Evolutionary conservation across 116 monocot species (phyloP).

Genomic region (Zostera marina): DNA sequence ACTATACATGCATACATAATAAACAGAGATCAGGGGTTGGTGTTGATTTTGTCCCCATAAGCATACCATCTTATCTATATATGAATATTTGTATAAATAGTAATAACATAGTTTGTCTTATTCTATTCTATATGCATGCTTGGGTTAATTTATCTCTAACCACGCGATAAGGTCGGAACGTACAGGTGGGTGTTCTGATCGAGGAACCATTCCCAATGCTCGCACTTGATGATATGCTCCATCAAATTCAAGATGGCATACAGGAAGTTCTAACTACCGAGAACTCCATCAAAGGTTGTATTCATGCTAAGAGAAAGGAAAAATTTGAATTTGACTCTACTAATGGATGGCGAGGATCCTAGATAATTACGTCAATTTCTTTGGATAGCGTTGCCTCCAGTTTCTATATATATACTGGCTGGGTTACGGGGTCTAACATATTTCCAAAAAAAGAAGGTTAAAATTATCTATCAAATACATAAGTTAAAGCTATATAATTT

Average conservation of each 20-base stretch:
- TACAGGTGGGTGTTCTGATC: slow-evolving; percentile 95
- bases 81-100: neutral
- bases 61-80: no score
- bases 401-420: neutral
- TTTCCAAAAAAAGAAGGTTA: neutral
- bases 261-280: slow-evolving; percentile 41
- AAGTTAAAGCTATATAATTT: no score
- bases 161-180: neutral
- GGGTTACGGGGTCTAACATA: neutral
- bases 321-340: slow-evolving; percentile 9
- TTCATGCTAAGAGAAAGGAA: slow-evolving; percentile 28
- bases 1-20: no score
- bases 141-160: neutral
- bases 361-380: neutral
- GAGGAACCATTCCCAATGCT: slow-evolving; percentile 97
- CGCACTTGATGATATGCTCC: slow-evolving; percentile 55
- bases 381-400: no score
- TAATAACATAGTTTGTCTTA: neutral
- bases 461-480: neutral
- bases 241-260: slow-evolving; percentile 38
- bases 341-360: slow-evolving; percentile 35
- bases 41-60: no score
- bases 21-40: no score
- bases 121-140: neutral
- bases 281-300: slow-evolving; percentile 22